Conservation (phyloP, 2,329 filamentous ascomycete species). For the Talaromyces sp. region DNA sequence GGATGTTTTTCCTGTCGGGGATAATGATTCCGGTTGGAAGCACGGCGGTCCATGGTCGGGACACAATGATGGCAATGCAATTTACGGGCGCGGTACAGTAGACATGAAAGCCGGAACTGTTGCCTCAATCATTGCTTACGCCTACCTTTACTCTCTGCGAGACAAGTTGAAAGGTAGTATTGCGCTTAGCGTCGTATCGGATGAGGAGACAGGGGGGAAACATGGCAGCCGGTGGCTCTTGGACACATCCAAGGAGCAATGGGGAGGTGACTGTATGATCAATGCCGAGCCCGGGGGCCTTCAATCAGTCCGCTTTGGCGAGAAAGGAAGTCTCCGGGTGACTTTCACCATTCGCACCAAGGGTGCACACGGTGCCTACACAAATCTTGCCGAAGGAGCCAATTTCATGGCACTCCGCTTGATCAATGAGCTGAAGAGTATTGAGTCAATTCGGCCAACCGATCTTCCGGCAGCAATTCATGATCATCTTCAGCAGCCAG, state of each 20-base stretch:
- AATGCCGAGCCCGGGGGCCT: constrained; percentile 37
- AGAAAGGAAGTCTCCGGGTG: constrained; percentile 13
- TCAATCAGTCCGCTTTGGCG: constrained; percentile 20
- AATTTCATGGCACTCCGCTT: constrained; percentile 27
- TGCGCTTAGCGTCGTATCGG: constrained; percentile 30
- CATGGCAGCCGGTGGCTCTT: constrained; percentile 34
- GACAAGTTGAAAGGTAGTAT: constrained; percentile 18
- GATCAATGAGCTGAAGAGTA: constrained; percentile 22
- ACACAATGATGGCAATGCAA: constrained; percentile 24
- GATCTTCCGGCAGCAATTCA: constrained; percentile 21
- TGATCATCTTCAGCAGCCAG: constrained; percentile 23
- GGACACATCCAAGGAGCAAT: constrained; percentile 22
- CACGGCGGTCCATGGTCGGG: constrained; percentile 33
- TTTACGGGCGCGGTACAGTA: constrained; percentile 36
- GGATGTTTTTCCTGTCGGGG: constrained; percentile 37
- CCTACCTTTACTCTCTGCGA: constrained; percentile 22
- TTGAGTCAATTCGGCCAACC: constrained; percentile 24
- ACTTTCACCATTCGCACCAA: constrained; percentile 29
- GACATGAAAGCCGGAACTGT: constrained; percentile 43
- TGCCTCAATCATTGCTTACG: constrained; percentile 34
- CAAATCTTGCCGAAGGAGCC: constrained; percentile 33
- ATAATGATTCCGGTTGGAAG: constrained; percentile 25
- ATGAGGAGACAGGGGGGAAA: constrained; percentile 36
- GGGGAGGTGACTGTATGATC: constrained; percentile 36
- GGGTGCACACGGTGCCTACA: constrained; percentile 36